phyloP scores from a whole-genome alignment of 169 alveolate genomes.

The Plasmodium fragile region DNA sequence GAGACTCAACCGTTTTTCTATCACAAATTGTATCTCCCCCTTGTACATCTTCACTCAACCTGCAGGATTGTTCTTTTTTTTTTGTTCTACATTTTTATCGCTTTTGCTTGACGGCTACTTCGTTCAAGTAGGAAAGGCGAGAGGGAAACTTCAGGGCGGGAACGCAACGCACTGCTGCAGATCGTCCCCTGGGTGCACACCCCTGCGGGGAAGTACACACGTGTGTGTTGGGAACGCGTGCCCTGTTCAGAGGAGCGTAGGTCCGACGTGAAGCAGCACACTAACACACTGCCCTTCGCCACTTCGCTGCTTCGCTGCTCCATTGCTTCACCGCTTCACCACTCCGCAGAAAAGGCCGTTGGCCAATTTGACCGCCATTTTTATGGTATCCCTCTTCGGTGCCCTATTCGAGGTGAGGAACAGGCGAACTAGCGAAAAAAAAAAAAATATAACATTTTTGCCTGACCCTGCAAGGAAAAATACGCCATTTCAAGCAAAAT shows the following conservation, averaged over 20 bases:
- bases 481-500: neutral
- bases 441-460: neutral
- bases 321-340: neutral
- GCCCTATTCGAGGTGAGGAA: constrained; percentile 59
- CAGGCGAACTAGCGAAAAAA: neutral
- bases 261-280: neutral
- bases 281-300: neutral
- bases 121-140: constrained; percentile 18
- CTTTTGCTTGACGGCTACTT: constrained; percentile 12
- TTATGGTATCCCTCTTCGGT: constrained; percentile 36
- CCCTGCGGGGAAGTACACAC: constrained; percentile 3
- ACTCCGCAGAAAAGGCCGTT: neutral
- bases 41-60: neutral
- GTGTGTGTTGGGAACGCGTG: neutral
- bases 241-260: neutral
- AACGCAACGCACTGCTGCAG: neutral
- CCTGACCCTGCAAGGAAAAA: constrained; percentile 2
- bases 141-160: neutral
- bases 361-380: neutral
- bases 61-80: constrained; percentile 54
- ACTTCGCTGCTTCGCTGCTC: neutral
- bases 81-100: constrained; percentile 41
- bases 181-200: neutral
- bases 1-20: neutral
- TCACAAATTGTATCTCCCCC: neutral